phyloP scores from a whole-genome alignment of 2,329 filamentous ascomycete species.

The Coniochaeta prunicola region DNA sequence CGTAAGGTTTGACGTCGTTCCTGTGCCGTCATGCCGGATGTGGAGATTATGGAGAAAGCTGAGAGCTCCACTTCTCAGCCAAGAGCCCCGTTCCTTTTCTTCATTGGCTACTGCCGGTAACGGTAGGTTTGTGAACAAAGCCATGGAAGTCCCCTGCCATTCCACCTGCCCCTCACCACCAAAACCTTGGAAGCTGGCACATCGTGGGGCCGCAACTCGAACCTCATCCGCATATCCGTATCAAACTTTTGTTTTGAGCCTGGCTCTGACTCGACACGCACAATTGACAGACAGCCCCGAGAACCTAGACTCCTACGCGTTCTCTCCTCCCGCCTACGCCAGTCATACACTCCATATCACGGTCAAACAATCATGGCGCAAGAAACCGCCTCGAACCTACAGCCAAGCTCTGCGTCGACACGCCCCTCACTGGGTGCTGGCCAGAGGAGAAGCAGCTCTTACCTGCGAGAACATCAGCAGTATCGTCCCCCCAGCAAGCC shows the following conservation, averaged over 20 bases:
- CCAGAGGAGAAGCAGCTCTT: conserved; percentile 52
- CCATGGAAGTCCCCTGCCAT: background rate
- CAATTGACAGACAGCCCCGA: background rate
- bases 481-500: conserved; percentile 49
- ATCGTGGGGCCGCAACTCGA: background rate
- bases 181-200: background rate
- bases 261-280: background rate
- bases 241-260: background rate
- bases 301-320: background rate
- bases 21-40: background rate
- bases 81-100: background rate
- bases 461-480: conserved; percentile 56
- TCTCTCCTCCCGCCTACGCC: background rate
- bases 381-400: conserved; percentile 10
- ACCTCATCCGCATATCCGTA: background rate
- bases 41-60: background rate
- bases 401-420: conserved; percentile 22
- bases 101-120: too few species aligned
- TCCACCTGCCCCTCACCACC: background rate
- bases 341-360: background rate
- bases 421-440: conserved; percentile 41
- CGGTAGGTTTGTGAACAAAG: background rate
- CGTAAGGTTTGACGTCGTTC: background rate
- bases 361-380: conserved; percentile 4
- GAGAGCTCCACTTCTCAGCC: background rate